Base-by-base conservation (phyloP, 805 yeast species). In the Saturnispora galanensis region DNA sequence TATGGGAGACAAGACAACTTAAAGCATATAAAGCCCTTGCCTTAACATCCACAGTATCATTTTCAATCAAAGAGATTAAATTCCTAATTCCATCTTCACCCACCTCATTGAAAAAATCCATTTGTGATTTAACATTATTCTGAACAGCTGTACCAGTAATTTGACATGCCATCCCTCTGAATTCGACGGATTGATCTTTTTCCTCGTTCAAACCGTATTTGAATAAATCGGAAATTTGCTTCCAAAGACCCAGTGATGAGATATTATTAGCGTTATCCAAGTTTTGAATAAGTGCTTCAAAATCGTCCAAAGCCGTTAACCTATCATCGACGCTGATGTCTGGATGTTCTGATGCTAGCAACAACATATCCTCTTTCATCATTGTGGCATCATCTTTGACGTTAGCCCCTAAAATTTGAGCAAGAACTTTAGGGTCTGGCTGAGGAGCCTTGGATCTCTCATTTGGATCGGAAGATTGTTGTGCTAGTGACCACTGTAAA, bases 201-300 rank as follows among this genome's bases (percentile, higher is more conserved):
- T 67, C 64, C 31, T 65, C 65, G 29, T 66, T 65, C 41, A 88
- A 65, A 42, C 74, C 73, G 1, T 62, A 59, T n/a, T 87, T 66
- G 36, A 89, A 60, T 3, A 79, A 68, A 17, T 72, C 77, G 10
- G 40, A 35, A 39, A 50, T 48, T 44, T 50, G 51, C 10, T 47
- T 47, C 98, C 97, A 93, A 50, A 88, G 71, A 51, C 78, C 76
- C 69, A 89, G 59, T 54, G 82, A 84, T 51, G 84, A 90, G 52
- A 90, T 80, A 56, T 87, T 87, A 64, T 90, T 89, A 18, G 97
- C 97, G 61, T 93, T 93, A 62, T 93, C 97, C 48, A 90, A 64
- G 56, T 88, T 88, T 59, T 90, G 97, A 40, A 93, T 81, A 42
- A 90, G 68, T 90, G 89, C 87, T 60, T 90, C 96, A 56, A 90